These are phyloP conservation scores for Monilinia polystroma DNA, from an alignment of 2,329 filamentous ascomycete species.

Conservation along the genomic window DNA sequence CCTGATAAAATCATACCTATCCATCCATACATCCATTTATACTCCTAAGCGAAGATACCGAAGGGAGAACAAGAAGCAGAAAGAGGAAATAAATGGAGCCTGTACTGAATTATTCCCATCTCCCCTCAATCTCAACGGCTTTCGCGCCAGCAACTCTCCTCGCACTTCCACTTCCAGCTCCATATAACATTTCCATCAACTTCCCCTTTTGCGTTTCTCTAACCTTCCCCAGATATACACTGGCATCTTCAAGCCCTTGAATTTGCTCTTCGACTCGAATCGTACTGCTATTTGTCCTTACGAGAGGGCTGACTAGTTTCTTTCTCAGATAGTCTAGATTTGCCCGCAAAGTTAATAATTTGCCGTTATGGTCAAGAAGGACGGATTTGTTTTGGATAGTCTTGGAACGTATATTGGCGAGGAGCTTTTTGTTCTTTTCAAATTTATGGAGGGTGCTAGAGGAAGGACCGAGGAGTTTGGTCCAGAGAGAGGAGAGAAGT, in stretches of 20 bases:
- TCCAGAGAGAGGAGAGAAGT: constrained; percentile 82
- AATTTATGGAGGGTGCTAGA: constrained; percentile 79
- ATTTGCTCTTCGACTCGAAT: constrained; percentile 84
- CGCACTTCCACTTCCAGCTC: constrained; percentile 37
- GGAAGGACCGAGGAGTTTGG: constrained; percentile 75
- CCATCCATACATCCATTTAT: constrained; percentile 18
- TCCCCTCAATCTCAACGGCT: constrained; percentile 28
- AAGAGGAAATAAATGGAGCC: constrained; percentile 8
- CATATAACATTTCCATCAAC: constrained; percentile 77
- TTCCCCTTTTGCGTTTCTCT: constrained; percentile 79
- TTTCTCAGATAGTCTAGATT: constrained; percentile 81
- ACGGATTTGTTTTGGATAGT: constrained; percentile 86
- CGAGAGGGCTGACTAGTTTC: constrained; percentile 81
- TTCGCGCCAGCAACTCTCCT: constrained; percentile 25
- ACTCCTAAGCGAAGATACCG: not conserved
- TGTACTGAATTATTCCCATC: constrained; percentile 26
- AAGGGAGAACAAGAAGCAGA: constrained; percentile 1
- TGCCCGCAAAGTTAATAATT: constrained; percentile 78
- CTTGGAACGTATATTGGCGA: constrained; percentile 74
- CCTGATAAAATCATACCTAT: constrained; percentile 2
- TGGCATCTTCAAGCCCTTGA: constrained; percentile 74
- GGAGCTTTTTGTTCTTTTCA: constrained; percentile 80
- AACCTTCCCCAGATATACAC: constrained; percentile 72
- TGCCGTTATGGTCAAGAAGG: constrained; percentile 81
- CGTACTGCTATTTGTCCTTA: constrained; percentile 66